Evolutionary conservation across 352 stramenopile species (phyloP).

Genomic region (Phytophthora nicotianae): DNA sequence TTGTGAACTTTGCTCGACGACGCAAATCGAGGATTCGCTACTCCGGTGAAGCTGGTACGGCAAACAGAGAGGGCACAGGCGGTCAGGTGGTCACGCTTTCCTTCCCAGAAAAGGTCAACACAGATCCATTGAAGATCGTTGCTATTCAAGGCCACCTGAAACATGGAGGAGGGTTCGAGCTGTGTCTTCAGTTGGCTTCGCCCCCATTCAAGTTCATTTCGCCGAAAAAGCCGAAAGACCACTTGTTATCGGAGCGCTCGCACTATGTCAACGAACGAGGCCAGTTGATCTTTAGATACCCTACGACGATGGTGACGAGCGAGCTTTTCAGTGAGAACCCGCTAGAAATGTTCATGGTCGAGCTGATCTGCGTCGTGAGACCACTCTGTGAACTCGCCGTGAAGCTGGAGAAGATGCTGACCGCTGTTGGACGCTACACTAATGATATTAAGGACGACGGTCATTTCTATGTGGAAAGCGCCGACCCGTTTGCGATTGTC

Average conservation of each 20-base stretch:
- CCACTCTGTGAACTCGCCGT: slow-evolving; percentile 84
- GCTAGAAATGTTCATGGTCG: slow-evolving; percentile 87
- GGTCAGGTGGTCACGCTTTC: slow-evolving; percentile 88
- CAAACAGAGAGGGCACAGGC: slow-evolving; percentile 56
- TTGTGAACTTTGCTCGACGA: slow-evolving; percentile 86
- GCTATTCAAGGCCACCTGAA: slow-evolving; percentile 84
- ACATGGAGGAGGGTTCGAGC: slow-evolving; percentile 76
- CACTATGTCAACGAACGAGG: slow-evolving; percentile 79
- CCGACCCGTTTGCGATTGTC: slow-evolving; percentile 85
- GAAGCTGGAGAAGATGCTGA: slow-evolving; percentile 81
- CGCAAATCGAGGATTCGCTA: slow-evolving; percentile 86
- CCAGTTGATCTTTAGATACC: slow-evolving; percentile 86
- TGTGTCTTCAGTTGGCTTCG: slow-evolving; percentile 70
- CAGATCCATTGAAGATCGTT: slow-evolving; percentile 77
- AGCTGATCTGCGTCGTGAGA: slow-evolving; percentile 87
- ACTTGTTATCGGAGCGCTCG: slow-evolving; percentile 63
- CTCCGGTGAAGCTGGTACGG: slow-evolving; percentile 74
- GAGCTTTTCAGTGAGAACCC: slow-evolving; percentile 85
- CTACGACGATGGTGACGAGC: slow-evolving; percentile 62
- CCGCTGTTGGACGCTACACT: slow-evolving; percentile 68
- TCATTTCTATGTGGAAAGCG: slow-evolving; percentile 85
- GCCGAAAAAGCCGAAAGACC: slow-evolving; percentile 57
- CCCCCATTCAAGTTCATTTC: slow-evolving; percentile 76
- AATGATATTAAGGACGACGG: slow-evolving; percentile 73
- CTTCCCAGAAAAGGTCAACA: slow-evolving; percentile 86